These are phyloP conservation scores for Cladosporium sp. DNA, from an alignment of 2,329 filamentous ascomycete genomes.

Conservation along the genomic window DNA sequence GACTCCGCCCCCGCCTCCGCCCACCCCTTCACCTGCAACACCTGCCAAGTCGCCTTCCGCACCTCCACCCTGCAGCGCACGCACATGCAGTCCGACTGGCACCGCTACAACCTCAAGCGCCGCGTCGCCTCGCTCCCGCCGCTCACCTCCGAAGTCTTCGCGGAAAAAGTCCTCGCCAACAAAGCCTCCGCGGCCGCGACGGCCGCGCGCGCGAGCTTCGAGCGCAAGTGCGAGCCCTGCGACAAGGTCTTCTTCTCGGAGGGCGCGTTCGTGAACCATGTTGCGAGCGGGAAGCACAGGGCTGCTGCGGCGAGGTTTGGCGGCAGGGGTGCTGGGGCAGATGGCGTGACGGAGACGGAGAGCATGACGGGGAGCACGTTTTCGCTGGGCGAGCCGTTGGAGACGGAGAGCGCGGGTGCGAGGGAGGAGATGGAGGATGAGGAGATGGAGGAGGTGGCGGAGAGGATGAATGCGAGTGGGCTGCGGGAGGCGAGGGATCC, in stretches of 20 bases:
- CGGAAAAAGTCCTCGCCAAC: conserved; percentile 89
- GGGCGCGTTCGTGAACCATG: conserved; percentile 89
- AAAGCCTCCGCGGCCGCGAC: conserved; percentile 78
- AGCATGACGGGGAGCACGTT: conserved; percentile 89
- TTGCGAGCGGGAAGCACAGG: conserved; percentile 86
- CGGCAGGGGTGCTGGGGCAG: conserved; percentile 44
- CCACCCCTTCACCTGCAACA: conserved; percentile 97
- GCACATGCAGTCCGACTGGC: conserved; percentile 99
- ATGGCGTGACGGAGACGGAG: conserved; percentile 41
- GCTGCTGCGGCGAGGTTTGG: conserved; percentile 52
- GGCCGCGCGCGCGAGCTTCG: conserved; percentile 81
- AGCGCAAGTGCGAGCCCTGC: conserved; percentile 75
- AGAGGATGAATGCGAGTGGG: conserved; percentile 64
- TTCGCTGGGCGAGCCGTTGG: conserved; percentile 75
- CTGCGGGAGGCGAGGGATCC: conserved; percentile 33
- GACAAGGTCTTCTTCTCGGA: conserved; percentile 93
- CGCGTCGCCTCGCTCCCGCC: conserved; percentile 85
- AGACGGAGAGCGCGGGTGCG: conserved; percentile 39
- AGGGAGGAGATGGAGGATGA: conserved; percentile 56
- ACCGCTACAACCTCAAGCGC: conserved; percentile 85
- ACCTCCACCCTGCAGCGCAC: conserved; percentile 86
- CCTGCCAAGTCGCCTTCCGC: conserved; percentile 93
- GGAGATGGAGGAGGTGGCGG: conserved; percentile 71
- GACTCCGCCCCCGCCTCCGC: conserved; percentile 27
- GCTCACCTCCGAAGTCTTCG: conserved; percentile 85